Evolutionary conservation across 208 protist species (phyloP).

Genomic region (Leishmania tarentolae): DNA sequence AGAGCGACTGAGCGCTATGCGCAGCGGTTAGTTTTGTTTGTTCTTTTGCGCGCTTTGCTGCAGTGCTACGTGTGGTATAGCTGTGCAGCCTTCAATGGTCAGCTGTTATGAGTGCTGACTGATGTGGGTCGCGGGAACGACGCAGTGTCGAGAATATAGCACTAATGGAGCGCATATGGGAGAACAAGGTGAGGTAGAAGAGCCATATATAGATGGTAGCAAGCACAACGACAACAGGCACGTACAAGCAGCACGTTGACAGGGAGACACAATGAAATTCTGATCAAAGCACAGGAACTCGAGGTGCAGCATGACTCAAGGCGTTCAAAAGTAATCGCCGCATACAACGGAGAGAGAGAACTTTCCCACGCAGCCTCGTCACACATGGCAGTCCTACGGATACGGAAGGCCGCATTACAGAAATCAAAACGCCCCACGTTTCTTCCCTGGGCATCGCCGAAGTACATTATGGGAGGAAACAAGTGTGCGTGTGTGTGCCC

Average conservation of each 20-base stretch:
- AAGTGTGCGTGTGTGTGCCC: not conserved
- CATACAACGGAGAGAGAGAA: not conserved
- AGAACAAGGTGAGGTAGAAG: not conserved
- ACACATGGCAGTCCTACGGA: not conserved
- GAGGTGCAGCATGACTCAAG: not conserved
- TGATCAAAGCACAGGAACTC: conserved; percentile 7
- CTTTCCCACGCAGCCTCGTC: not conserved
- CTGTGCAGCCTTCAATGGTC: not conserved
- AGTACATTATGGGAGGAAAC: not conserved
- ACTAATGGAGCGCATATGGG: not conserved
- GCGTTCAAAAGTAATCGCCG: not conserved
- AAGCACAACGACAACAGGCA: not conserved
- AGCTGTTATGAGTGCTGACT: not conserved
- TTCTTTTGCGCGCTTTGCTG: not conserved
- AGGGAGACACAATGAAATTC: conserved; percentile 12
- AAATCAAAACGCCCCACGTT: not conserved
- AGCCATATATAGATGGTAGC: not conserved
- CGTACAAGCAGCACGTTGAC: not conserved
- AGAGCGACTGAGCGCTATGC: not conserved
- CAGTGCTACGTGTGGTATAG: not conserved
- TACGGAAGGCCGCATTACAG: not conserved
- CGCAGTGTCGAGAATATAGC: not conserved
- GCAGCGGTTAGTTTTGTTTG: not conserved
- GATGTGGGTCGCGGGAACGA: not conserved
- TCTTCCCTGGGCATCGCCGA: not conserved